Evolutionary conservation across 2,329 filamentous ascomycete genomes (phyloP).

Genomic region (Fusarium tupiense): DNA sequence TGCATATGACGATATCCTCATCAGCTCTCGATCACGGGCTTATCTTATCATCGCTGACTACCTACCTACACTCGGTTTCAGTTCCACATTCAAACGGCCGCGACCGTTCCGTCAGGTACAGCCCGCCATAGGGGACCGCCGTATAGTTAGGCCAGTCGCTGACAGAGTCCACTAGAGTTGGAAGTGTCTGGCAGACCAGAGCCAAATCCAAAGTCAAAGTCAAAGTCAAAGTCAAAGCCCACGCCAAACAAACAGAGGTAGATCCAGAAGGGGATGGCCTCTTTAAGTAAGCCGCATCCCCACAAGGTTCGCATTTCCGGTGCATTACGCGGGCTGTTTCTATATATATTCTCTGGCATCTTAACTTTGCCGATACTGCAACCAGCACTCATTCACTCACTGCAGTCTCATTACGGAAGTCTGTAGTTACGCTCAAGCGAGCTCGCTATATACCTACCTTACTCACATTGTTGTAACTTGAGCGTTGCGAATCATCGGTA

Average conservation of each 20-base stretch:
- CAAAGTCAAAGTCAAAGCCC: not conserved
- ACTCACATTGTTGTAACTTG: not conserved
- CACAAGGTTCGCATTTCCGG: conserved; percentile 15
- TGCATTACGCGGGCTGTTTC: conserved; percentile 30
- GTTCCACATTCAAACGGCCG: not conserved
- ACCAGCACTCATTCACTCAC: not conserved
- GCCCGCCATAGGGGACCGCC: conserved; percentile 23
- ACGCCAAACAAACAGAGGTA: not conserved
- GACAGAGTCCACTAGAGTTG: conserved; percentile 36
- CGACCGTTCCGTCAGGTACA: not conserved
- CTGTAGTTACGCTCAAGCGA: conserved; percentile 26
- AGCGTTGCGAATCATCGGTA: not conserved
- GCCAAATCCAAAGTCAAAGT: not conserved
- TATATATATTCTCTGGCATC: not conserved
- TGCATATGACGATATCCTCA: conserved; percentile 12
- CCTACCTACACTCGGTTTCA: not conserved
- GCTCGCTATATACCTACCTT: not conserved
- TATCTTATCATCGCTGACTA: not conserved
- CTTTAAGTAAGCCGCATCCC: conserved; percentile 45
- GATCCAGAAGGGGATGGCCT: conserved; percentile 37
- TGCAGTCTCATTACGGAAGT: not conserved
- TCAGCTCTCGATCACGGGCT: not conserved
- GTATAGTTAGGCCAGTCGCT: conserved; percentile 21
- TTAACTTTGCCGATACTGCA: not conserved
- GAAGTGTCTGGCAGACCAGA: conserved; percentile 25